phyloP scores from a whole-genome alignment of 768 basidiomycete species.

The Punctularia strigosozonata region DNA sequence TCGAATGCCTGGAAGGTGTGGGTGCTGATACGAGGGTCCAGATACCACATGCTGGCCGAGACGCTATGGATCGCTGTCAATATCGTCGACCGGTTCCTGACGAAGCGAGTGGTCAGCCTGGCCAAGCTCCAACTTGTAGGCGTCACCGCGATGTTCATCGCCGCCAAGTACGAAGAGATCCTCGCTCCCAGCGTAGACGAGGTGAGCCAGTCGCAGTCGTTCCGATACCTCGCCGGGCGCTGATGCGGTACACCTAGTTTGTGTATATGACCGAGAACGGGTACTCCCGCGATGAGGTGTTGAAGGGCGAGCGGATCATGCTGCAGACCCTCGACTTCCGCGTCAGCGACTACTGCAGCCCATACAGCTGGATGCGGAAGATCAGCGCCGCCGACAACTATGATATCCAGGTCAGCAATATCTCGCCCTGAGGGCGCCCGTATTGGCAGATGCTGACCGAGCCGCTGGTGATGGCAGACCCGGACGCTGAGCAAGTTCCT shows the following conservation, averaged over 20 bases:
- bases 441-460: too few species aligned
- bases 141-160: conserved; percentile 98
- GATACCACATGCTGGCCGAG: conserved; percentile 99
- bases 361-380: conserved; percentile 97
- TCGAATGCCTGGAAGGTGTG: too few species aligned
- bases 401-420: too few species aligned
- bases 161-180: conserved; percentile 98
- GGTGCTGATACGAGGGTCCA: too few species aligned
- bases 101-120: conserved; percentile 61
- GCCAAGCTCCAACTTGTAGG: conserved; percentile 91
- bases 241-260: too few species aligned
- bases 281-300: conserved; percentile 88
- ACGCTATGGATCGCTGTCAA: conserved; percentile 99
- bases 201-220: too few species aligned
- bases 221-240: too few species aligned
- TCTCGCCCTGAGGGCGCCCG: too few species aligned
- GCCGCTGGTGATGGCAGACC: too few species aligned
- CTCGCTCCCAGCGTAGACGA: conserved; percentile 95
- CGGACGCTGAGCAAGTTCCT: conserved; percentile 95
- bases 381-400: conserved; percentile 99
- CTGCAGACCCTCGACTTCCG: conserved; percentile 92
- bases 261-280: conserved; percentile 96
- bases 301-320: conserved; percentile 96
- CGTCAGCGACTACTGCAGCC: conserved; percentile 95
- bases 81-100: conserved; percentile 72